Evolutionary conservation across 768 basidiomycete species (phyloP).

Genomic region (Mycena sanguinolenta): DNA sequence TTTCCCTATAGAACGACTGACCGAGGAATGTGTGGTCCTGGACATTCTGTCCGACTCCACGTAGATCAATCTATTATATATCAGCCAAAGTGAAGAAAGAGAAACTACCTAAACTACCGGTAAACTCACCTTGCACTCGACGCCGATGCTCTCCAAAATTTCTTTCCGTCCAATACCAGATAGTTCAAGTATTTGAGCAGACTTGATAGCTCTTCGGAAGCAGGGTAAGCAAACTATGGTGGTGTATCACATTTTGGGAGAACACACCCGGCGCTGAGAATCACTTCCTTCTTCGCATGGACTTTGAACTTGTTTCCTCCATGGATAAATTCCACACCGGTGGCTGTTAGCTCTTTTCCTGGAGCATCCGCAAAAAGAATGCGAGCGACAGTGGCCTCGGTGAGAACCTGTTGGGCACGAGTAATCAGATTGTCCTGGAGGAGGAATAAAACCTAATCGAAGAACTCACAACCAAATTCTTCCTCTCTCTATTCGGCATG

Average conservation of each 20-base stretch:
- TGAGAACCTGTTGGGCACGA: neutral
- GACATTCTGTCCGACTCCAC: slow-evolving; percentile 66
- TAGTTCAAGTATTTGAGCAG: slow-evolving; percentile 59
- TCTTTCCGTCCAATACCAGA: slow-evolving; percentile 56
- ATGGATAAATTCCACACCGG: slow-evolving; percentile 61
- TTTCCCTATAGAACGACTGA: slow-evolving; percentile 15
- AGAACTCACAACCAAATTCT: slow-evolving; percentile 35
- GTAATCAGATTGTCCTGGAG: neutral
- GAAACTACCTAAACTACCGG: neutral
- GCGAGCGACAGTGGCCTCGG: neutral
- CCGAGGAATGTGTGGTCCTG: slow-evolving; percentile 57
- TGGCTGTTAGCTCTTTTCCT: slow-evolving; percentile 50
- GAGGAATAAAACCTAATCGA: neutral
- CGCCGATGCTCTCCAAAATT: neutral
- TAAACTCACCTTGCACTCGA: neutral
- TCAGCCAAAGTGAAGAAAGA: slow-evolving; percentile 24
- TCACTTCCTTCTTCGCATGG: neutral
- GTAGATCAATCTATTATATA: slow-evolving; percentile 46
- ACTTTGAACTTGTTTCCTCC: slow-evolving; percentile 31
- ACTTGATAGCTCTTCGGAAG: neutral
- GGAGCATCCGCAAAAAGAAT: neutral
- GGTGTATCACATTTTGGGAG: neutral
- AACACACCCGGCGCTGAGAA: neutral
- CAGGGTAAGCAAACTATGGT: neutral
- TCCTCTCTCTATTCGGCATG: slow-evolving; percentile 19